Base-by-base conservation (phyloP, 2,329 filamentous ascomycete genomes). In the Karstenula rhodostoma region DNA sequence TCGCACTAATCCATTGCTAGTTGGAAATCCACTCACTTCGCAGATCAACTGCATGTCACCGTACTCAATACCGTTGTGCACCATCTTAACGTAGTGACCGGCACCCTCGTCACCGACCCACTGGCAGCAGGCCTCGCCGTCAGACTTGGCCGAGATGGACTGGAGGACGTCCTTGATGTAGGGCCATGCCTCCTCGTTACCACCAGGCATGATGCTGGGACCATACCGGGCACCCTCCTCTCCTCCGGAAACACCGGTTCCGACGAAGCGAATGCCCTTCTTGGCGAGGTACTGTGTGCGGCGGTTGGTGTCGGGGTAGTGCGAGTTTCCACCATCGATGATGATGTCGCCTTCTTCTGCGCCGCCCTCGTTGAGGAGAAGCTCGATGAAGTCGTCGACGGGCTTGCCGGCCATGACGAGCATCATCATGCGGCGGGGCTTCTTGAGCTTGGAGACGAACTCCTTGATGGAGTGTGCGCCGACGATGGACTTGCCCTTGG, bases 31-130 rank as follows among this genome's bases (percentile, higher is more conserved):
- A 42, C 87, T 74, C 84, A 97, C 94, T 90, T 99, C 95, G 83
- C 91, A 96, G 81, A 99, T 99, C 77, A 99, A 88, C 87, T 99
- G 95, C 95, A 99, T 99, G 85, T 99, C 95, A 89, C 95, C 95
- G 81, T 99, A 99, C 86, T 99, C 95, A 76, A 99, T 99, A 88
- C 95, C 95, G 85, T 99, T 99, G 90, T 99, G 95, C 67, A 99
- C 95, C 95, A 99, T 99, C 92, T 99, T 99, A 86, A 99, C 94
- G 87, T 97, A 99, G 90, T 99, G 95, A 75, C 95, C 95, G 84
- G 95, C 92, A 89, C 95, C 95, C 83, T 98, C 93, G 84, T 98
- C 95, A 85, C 95, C 95, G 75, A 99, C 95, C 95, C 95, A 99
- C 84, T 99, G 95, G 80, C 95, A 99, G 89, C 95, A 99, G 69